These are phyloP conservation scores for Coemansia sp. DNA, from an alignment of 192 early-diverging fungal species.

Conservation along the genomic window DNA sequence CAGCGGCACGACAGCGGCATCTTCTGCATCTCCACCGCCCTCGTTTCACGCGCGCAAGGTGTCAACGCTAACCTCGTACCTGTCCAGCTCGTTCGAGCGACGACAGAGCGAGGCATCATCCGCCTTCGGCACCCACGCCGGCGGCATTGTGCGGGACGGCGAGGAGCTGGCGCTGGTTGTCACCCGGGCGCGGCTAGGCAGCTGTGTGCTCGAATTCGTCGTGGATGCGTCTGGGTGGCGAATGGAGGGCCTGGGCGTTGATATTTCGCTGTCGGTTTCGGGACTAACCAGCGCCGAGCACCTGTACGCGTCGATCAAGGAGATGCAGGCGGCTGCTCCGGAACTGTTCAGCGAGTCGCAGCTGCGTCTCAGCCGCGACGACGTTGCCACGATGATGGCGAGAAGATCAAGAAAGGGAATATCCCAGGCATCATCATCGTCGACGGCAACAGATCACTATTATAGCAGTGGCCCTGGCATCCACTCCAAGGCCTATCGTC, in stretches of 20 bases:
- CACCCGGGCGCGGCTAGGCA: conserved; percentile 31
- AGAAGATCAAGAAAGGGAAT: not conserved
- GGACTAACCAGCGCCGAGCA: conserved; percentile 18
- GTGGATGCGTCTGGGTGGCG: conserved; percentile 46
- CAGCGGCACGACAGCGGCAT: conserved; percentile 2
- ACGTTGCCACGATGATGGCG: conserved; percentile 9
- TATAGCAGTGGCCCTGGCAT: not conserved
- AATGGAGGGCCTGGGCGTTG: conserved; percentile 11
- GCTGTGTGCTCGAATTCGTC: conserved; percentile 38
- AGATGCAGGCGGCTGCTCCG: conserved; percentile 30
- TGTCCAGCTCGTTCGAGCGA: conserved; percentile 40
- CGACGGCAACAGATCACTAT: too few relatives aligned
- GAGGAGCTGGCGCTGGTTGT: conserved; percentile 36
- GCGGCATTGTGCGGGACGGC: conserved; percentile 51
- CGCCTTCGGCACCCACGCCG: conserved; percentile 40
- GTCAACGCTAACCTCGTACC: conserved; percentile 37
- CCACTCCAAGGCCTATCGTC: not conserved
- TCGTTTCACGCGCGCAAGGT: conserved; percentile 23
- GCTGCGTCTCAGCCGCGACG: conserved; percentile 12
- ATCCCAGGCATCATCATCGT: too few relatives aligned
- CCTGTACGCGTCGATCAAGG: conserved; percentile 14
- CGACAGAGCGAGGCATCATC: conserved; percentile 30
- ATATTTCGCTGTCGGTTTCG: conserved; percentile 13
- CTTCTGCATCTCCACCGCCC: not conserved
- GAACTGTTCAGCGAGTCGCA: conserved; percentile 39